Base-by-base conservation (phyloP, 768 basidiomycete genomes). In the Tulasnella sp. region DNA sequence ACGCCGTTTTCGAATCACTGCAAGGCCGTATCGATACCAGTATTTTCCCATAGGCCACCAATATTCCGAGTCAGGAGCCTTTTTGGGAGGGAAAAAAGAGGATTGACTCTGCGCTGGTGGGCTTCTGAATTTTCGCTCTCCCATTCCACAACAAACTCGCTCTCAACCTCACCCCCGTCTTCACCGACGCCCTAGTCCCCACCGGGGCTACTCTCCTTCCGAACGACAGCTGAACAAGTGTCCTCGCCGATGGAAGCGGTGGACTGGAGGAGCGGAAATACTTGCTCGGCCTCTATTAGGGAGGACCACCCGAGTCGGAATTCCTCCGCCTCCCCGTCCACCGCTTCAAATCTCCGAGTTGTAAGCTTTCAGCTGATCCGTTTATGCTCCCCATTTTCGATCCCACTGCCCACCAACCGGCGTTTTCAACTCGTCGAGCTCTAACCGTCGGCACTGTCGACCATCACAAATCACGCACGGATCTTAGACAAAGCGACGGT, bases 241-340 rank as follows among this genome's bases (percentile, higher is more conserved):
- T 29, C 61, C 57, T 67, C 61, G 32, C 26, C 5, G 61, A 67
- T 35, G 26, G 61, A 67, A 67, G 61, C 61, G 61, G 61, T 15
- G 61, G 61, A 67, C 26, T 35, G 61, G 61, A 67, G 61, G 61
- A 67, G 61, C 61, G 61, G 61, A 29, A 67, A 67, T 35, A 35
- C 16, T 0, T 32, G 26, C 61, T 67, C 61, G 61, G 61, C 61
- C 61, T 67, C 61, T 67, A 11, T 23, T 51, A 4, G 5, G 11
- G 61, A 67, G 61, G 61, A 32, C 29, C 3, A 13, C 15, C 61
- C 29, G 26, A 35, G 32, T 67, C 61, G 16, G 61, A 18, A 35
- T 67, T 67, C 16, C 61, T 67, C 61, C 61, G 61, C 61, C 61
- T 67, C 61, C 61, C 61, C 61, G 61, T 67, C 61, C 61, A 67